phyloP scores from a whole-genome alignment of 2,329 filamentous ascomycete genomes.

The Westerdykella aurantiaca region DNA sequence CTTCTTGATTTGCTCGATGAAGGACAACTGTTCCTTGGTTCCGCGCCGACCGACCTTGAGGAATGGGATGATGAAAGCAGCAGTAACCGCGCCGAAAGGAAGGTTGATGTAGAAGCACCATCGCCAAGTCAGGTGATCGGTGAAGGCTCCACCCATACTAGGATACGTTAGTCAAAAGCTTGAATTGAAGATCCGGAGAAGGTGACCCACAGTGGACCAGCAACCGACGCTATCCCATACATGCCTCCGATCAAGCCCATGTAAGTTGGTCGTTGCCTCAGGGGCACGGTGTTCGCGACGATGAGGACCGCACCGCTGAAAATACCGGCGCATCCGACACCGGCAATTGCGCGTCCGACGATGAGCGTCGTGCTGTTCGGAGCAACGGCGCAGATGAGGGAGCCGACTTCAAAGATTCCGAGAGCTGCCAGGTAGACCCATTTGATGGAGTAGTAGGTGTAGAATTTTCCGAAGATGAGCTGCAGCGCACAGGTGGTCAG shows the following conservation, averaged over 20 bases:
- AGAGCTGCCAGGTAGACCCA: slow-evolving; percentile 43
- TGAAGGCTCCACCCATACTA: slow-evolving; percentile 43
- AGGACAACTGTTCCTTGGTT: slow-evolving; percentile 29
- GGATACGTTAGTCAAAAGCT: slow-evolving; percentile 28
- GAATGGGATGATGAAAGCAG: slow-evolving; percentile 38
- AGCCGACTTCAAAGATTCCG: slow-evolving; percentile 48
- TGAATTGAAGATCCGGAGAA: background rate
- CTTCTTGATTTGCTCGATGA: slow-evolving; percentile 37
- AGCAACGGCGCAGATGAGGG: slow-evolving; percentile 48
- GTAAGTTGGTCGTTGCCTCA: slow-evolving; percentile 45
- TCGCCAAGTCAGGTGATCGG: slow-evolving; percentile 43
- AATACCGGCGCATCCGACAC: slow-evolving; percentile 48
- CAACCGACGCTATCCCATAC: slow-evolving; percentile 45
- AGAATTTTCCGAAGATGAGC: slow-evolving; percentile 40
- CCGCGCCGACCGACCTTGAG: slow-evolving; percentile 31
- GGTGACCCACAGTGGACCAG: slow-evolving; percentile 41
- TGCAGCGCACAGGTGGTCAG: slow-evolving; percentile 40
- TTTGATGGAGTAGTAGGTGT: slow-evolving; percentile 45
- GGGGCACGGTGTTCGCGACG: slow-evolving; percentile 41
- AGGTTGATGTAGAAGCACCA: slow-evolving; percentile 47
- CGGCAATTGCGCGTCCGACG: slow-evolving; percentile 48
- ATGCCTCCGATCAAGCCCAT: slow-evolving; percentile 47
- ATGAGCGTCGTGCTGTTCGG: slow-evolving; percentile 47
- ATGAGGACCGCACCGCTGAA: slow-evolving; percentile 47
- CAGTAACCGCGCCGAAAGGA: slow-evolving; percentile 45